phyloP scores from a whole-genome alignment of 2,329 filamentous ascomycete species.

The Talaromyces sp. region DNA sequence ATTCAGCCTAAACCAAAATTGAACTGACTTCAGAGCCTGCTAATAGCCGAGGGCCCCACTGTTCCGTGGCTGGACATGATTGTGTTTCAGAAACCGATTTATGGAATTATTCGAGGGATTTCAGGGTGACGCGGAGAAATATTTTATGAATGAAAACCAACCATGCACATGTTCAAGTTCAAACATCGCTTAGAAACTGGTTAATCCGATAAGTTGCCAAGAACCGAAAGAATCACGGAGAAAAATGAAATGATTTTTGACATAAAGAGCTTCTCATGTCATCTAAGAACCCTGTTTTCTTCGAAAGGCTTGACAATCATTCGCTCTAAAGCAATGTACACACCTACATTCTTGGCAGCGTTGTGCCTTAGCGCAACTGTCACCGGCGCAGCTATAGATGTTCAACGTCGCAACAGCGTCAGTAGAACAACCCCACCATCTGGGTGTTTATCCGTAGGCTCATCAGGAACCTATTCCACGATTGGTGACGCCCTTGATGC shows the following conservation, averaged over 20 bases:
- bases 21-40: neutral
- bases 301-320: neutral
- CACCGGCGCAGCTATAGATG: conserved; percentile 2
- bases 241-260: neutral
- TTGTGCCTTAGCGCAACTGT: neutral
- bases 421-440: conserved; percentile 24
- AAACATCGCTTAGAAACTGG: neutral
- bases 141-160: neutral
- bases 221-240: neutral
- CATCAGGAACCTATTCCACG: conserved; percentile 23
- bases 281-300: neutral
- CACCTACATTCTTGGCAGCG: neutral
- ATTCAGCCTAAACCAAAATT: no score
- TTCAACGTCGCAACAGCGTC: conserved; percentile 12
- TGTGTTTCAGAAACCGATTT: neutral
- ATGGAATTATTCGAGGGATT: neutral
- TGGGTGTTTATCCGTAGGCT: conserved; percentile 30
- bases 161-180: neutral
- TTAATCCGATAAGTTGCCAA: neutral
- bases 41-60: neutral
- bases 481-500: conserved; percentile 31
- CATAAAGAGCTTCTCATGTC: neutral
- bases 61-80: neutral
- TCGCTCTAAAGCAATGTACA: neutral
- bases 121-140: neutral